phyloP scores from a whole-genome alignment of 352 stramenopile species.

The Peronospora belbahrii region DNA sequence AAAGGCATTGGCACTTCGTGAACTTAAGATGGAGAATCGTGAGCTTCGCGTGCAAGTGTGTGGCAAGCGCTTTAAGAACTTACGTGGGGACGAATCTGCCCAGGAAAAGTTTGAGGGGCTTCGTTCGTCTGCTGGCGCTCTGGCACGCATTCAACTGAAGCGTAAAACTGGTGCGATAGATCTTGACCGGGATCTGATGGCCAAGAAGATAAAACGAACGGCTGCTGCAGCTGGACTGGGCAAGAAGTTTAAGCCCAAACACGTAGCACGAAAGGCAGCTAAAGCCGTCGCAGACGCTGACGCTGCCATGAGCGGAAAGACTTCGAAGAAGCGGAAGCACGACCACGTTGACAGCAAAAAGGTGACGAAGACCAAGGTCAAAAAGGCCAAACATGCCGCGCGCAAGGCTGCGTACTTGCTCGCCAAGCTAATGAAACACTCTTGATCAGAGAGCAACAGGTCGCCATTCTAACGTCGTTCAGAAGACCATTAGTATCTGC shows the following conservation, averaged over 20 bases:
- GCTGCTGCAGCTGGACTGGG: slow-evolving; percentile 11
- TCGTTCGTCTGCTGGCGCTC: slow-evolving; percentile 42
- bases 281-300: slow-evolving; percentile 21
- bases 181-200: slow-evolving; percentile 3
- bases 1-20: slow-evolving; percentile 60
- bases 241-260: slow-evolving; percentile 59
- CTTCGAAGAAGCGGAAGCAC: slow-evolving; percentile 21
- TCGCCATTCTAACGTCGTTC: no score
- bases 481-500: no score
- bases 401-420: slow-evolving; percentile 63
- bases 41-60: slow-evolving; percentile 72
- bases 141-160: slow-evolving; percentile 59
- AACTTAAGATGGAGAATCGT: slow-evolving; percentile 60
- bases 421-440: no score
- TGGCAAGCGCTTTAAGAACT: slow-evolving; percentile 82
- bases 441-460: no score
- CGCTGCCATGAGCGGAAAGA: slow-evolving; percentile 13
- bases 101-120: slow-evolving; percentile 57
- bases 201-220: slow-evolving; percentile 31
- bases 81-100: slow-evolving; percentile 41
- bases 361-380: slow-evolving; percentile 30
- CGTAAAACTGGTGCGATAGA: slow-evolving; percentile 31
- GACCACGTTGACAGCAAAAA: slow-evolving; percentile 18
- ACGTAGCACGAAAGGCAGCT: slow-evolving; percentile 40
- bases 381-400: slow-evolving; percentile 67